Percentiles rank a stretch among this genome's conserved stretches.
phyloP scores from a whole-genome alignment of 2,329 filamentous ascomycete genomes.

The Tolypocladium guangdongense region DNA sequence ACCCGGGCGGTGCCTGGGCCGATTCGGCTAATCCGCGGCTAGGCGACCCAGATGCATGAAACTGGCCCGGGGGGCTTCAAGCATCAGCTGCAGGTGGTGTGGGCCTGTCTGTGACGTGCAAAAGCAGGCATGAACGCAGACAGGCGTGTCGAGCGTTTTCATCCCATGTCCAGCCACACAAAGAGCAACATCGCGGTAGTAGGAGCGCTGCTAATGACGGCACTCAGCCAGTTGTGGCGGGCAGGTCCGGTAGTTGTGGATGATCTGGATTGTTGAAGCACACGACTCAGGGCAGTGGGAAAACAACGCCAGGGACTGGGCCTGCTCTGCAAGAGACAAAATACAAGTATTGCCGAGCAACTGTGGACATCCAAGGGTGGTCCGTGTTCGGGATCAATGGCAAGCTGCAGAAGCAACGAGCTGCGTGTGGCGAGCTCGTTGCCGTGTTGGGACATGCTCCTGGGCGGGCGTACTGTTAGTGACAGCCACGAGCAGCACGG shows the following conservation, averaged over 20 bases:
- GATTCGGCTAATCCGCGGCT: not conserved
- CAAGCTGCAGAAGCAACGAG: not conserved
- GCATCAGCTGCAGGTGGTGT: not conserved
- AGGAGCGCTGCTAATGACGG: not conserved
- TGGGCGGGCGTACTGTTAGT: too few species aligned
- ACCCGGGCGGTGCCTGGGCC: not conserved
- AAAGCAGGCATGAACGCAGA: not conserved
- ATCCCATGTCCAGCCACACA: not conserved
- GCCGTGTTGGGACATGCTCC: not conserved
- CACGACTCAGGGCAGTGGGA: not conserved
- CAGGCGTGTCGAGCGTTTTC: not conserved
- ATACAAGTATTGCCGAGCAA: too few species aligned
- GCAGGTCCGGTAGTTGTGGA: not conserved
- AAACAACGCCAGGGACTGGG: not conserved
- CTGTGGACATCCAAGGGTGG: not conserved
- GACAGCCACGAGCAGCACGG: constrained; percentile 1
- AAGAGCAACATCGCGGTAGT: not conserved
- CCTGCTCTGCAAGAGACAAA: not conserved
- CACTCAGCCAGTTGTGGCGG: not conserved
- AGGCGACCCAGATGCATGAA: not conserved
- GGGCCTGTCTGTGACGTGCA: not conserved
- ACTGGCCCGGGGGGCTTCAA: not conserved
- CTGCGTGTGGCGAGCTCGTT: not conserved
- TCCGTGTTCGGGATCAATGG: not conserved
- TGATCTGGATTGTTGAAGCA: not conserved